These are phyloP conservation scores for Ceraceosorus guamensis DNA, from an alignment of 1,284 basidiomycete species.

Conservation along the genomic window DNA sequence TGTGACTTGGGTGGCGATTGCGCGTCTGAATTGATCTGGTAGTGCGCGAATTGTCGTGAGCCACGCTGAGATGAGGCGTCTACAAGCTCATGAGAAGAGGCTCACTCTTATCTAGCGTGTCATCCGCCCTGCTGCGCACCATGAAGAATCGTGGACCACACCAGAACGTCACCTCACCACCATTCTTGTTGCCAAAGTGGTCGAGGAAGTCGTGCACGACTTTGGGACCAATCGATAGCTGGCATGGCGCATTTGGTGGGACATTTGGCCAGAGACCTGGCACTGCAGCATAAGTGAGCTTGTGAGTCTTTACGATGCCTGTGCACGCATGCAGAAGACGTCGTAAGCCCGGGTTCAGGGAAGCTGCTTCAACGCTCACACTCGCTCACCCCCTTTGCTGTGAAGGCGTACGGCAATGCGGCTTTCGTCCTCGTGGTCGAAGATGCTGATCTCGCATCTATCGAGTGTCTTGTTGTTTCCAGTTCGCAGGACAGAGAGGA, in stretches of 20 bases:
- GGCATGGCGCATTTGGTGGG: not conserved
- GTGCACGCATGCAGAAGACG: not conserved
- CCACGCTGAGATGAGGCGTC: not conserved
- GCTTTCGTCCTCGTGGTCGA: slow-evolving; percentile 7
- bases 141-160: not conserved
- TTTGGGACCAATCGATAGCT: not conserved
- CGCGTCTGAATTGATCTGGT: not conserved
- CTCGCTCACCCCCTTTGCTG: slow-evolving; percentile 11
- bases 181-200: not conserved
- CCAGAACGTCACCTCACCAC: slow-evolving; percentile 5
- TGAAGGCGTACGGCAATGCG: slow-evolving; percentile 24
- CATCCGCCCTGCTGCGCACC: not conserved
- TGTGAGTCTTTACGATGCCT: slow-evolving; percentile 31
- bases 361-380: not conserved
- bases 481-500: slow-evolving; percentile 27
- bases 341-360: not conserved
- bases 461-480: slow-evolving; percentile 20
- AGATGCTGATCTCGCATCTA: slow-evolving; percentile 17
- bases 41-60: not conserved
- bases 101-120: not conserved
- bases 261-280: slow-evolving; percentile 8
- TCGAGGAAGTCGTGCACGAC: slow-evolving; percentile 1
- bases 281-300: slow-evolving; percentile 29
- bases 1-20: slow-evolving; percentile 11
- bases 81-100: not conserved